Conservation (phyloP, 495 filamentous ascomycete genomes). For the Alectoria sarmentosa region DNA sequence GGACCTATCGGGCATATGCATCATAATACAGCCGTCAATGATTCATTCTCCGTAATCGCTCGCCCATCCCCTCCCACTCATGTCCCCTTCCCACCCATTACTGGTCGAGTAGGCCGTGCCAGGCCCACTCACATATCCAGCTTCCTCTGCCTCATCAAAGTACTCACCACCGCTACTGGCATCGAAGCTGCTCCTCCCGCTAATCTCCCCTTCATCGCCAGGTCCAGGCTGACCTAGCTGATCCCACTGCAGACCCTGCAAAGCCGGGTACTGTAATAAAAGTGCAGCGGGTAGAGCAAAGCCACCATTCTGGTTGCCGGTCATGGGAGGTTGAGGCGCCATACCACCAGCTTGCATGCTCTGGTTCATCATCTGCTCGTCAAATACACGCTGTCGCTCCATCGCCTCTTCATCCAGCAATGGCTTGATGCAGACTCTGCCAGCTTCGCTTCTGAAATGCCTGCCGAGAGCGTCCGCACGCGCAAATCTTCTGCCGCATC, state of each 20-base stretch:
- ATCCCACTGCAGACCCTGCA: constrained; percentile 78
- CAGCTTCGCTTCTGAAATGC: constrained; percentile 96
- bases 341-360: constrained; percentile 24
- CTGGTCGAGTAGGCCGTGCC: constrained; percentile 22
- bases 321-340: constrained; percentile 17
- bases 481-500: constrained; percentile 87
- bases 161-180: constrained; percentile 64
- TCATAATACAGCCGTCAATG: constrained; percentile 12
- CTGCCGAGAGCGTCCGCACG: constrained; percentile 91
- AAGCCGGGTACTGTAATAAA: constrained; percentile 82
- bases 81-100: constrained; percentile 19
- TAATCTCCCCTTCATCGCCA: constrained; percentile 65
- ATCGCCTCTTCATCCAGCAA: constrained; percentile 50
- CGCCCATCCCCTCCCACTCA: constrained; percentile 23
- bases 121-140: constrained; percentile 32
- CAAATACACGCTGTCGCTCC: constrained; percentile 26
- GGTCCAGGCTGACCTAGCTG: constrained; percentile 44
- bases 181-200: constrained; percentile 82
- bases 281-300: constrained; percentile 81
- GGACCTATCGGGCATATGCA: constrained; percentile 6
- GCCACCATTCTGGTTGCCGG: constrained; percentile 34
- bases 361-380: constrained; percentile 25
- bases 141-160: constrained; percentile 42
- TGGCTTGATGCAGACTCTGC: constrained; percentile 92
- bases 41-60: constrained; percentile 26